Evolutionary conservation across 768 basidiomycete species (phyloP), one percentile per base, ranked within the genome.

Genomic region (Agrocybe praecox): DNA sequence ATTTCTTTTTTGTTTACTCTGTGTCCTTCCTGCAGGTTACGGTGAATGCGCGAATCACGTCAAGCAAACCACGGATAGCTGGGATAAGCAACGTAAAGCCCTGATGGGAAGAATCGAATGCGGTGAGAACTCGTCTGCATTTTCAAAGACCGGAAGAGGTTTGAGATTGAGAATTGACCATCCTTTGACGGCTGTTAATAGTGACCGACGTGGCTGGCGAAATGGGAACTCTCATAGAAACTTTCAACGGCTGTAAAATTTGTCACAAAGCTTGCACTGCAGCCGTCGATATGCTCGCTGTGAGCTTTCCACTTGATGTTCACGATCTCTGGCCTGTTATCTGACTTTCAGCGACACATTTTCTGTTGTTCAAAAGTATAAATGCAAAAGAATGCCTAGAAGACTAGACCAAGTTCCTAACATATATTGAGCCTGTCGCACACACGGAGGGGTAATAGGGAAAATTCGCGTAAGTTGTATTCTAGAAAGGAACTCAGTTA

Each of bases 261-360:
- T 90, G 89, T 65, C 68, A 72, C 53, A 87, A 83, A 65, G 89
- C 87, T 17, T 83, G 80, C 61, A 77, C 62, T 22, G 86, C 87
- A 7, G 88, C 89, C 19, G 76, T 86, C 8, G 81, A 83, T 34
- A 90, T 90, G 89, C 80, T 90, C 44, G 76, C 77, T 55, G 88
- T 89, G 69, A 73, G 78, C 48, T 36, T 49, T 33, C 22, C 47
- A 49, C 33, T 23, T 43, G 36, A 11, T n/a, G n/a, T 6, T 33
- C 2, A 29, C 26, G 9, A 29, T 23, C 49, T 22, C 56, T 46
- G 47, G 53, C 36, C 33, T 63, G 40, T 63, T 46, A 48, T 44
- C 32, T 11, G 46, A 36, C 46, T 6, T 47, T 43, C 24, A 15
- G 12, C 22, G 46, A 57, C 34, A 46, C 59, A 29, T 55, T 57